These are phyloP conservation scores for Besnoitia besnoiti DNA, from an alignment of 169 alveolate genomes.

Conservation along the genomic window DNA sequence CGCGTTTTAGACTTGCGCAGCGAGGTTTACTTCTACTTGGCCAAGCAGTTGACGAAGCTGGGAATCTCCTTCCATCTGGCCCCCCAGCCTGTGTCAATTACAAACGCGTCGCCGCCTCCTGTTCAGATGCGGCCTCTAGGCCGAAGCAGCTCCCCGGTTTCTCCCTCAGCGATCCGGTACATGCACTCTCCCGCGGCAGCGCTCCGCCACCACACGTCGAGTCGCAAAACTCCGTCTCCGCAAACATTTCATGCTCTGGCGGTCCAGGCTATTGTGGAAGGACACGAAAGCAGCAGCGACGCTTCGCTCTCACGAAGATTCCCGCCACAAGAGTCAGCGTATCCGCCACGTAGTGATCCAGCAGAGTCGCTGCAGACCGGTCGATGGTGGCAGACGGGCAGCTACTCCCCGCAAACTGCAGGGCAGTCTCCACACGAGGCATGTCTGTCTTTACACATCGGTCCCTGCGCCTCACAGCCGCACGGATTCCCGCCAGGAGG, in stretches of 20 bases:
- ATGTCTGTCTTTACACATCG: too few relatives aligned
- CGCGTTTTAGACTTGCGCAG: constrained; percentile 51
- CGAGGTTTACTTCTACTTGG: constrained; percentile 60
- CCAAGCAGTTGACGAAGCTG: constrained; percentile 31
- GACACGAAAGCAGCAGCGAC: too few relatives aligned
- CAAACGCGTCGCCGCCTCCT: background rate
- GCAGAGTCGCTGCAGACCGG: too few relatives aligned
- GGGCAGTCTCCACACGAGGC: too few relatives aligned
- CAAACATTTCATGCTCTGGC: background rate
- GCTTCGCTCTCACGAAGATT: too few relatives aligned
- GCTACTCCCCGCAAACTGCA: too few relatives aligned
- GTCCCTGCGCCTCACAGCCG: too few relatives aligned
- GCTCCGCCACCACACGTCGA: background rate
- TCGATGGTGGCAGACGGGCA: too few relatives aligned
- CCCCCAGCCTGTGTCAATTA: constrained; percentile 53
- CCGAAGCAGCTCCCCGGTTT: background rate
- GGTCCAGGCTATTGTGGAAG: too few relatives aligned
- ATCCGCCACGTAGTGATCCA: too few relatives aligned
- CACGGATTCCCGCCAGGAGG: too few relatives aligned
- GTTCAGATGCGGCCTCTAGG: background rate
- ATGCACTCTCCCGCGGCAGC: background rate
- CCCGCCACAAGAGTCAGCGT: too few relatives aligned
- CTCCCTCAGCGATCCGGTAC: background rate
- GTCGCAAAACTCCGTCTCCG: background rate
- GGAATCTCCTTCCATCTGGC: constrained; percentile 64